Conservation (phyloP, 2,329 filamentous ascomycete genomes). For the Trichocomaceae sp. region DNA sequence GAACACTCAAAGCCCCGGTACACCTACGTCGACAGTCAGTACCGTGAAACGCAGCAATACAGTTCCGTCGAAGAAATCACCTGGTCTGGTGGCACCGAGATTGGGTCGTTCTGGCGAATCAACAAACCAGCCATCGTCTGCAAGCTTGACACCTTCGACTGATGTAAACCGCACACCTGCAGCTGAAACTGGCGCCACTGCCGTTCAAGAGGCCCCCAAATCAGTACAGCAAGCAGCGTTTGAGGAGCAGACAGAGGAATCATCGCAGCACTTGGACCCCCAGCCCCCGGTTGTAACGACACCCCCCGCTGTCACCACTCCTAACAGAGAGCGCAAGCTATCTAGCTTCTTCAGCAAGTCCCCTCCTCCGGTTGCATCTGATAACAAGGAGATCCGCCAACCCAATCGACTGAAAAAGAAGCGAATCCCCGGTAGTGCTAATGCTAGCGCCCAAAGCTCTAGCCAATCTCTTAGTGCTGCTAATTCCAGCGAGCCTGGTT, state of each 20-base stretch:
- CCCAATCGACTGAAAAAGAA: slow-evolving; percentile 93
- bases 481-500: slow-evolving; percentile 33
- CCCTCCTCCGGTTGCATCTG: slow-evolving; percentile 54
- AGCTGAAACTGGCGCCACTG: slow-evolving; percentile 1
- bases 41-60: slow-evolving; percentile 78
- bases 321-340: slow-evolving; percentile 60
- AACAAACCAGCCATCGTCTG: slow-evolving; percentile 42
- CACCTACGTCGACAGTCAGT: slow-evolving; percentile 50
- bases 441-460: slow-evolving; percentile 86
- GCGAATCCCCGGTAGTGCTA: slow-evolving; percentile 65
- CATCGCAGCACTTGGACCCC: slow-evolving; percentile 34
- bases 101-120: slow-evolving; percentile 55
- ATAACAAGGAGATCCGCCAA: slow-evolving; percentile 57
- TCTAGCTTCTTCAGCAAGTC: slow-evolving; percentile 62
- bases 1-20: slow-evolving; percentile 61
- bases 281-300: slow-evolving; percentile 29
- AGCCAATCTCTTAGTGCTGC: slow-evolving; percentile 61
- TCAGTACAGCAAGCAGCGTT: slow-evolving; percentile 10
- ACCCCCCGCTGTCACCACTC: slow-evolving; percentile 42
- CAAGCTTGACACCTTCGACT: slow-evolving; percentile 24
- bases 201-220: slow-evolving; percentile 11
- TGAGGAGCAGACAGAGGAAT: slow-evolving; percentile 12
- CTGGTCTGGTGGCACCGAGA: slow-evolving; percentile 60
- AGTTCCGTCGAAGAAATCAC: slow-evolving; percentile 82
- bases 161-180: slow-evolving; percentile 19